Evolutionary conservation across 208 protist species (phyloP), one percentile per base, ranked within the genome.

Genomic region (Lotmaria passim): DNA sequence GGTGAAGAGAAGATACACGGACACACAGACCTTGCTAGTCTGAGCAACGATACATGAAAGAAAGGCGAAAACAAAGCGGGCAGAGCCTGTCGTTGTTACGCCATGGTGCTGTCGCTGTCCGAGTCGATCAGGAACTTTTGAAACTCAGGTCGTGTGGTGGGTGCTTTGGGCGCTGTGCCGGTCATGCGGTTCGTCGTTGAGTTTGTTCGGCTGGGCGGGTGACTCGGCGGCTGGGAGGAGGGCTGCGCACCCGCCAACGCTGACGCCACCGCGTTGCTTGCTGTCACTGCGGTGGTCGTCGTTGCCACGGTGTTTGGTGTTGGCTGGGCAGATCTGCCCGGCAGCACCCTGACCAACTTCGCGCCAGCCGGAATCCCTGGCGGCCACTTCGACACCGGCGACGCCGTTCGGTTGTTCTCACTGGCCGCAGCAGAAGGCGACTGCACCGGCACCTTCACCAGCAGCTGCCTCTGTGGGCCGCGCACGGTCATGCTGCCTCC

Each of bases 111-210:
- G 59, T 90, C 79, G 51, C 72, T 85, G 72, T 91, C 85, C 28
- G 79, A 85, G 79, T 93, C 85, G 28, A 91, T 87, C n/a, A 87
- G 8, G 48, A 91, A 85, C 19, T 67, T 63, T 46, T 73, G 70
- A 26, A 91, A 81, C 66, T 80, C 71, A 2, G 59, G 8, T 7
- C 74, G 58, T 7, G 46, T 34, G 24, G 34, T 15, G 30, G 50
- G 28, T 43, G 64, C 48, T 21, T 21, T 30, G n/a, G 50, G 43
- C 28, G 36, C 36, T 6, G 17, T 23, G 11, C 38, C 14, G 11
- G 56, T 21, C 56, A 38, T 48, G 30, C 56, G 34, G 24, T 47
- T 69, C 26, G 10, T 69, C 15, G 28, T 14, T 15, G 73, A 36
- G 19, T 60, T 56, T 19, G 44, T 57, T n/a, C 60, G 61, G 21